These are phyloP conservation scores for Neonothopanus nambi DNA, from an alignment of 1,284 basidiomycete genomes.

Conservation along the genomic window DNA sequence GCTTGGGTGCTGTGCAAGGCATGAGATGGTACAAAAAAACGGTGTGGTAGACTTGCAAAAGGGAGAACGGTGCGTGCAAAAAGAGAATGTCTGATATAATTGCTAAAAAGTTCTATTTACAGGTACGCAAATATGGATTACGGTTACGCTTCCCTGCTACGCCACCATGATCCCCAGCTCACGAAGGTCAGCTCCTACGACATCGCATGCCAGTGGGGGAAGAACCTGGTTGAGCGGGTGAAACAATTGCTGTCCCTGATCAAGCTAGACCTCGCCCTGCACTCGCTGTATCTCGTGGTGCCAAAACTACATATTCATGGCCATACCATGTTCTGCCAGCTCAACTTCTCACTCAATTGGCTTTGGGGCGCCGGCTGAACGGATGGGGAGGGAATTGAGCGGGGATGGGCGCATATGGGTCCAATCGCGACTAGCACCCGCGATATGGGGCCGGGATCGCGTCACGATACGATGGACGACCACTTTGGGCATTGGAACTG, in stretches of 20 bases:
- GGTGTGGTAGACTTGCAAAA: constrained; percentile 23
- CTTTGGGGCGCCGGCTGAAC: constrained; percentile 21
- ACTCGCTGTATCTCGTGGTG: constrained; percentile 11
- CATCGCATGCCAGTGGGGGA: too few relatives aligned
- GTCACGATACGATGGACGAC: constrained; percentile 29
- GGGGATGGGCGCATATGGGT: constrained; percentile 14
- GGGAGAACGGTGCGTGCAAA: constrained; percentile 30
- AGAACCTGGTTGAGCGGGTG: constrained; percentile 16
- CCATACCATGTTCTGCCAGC: too few relatives aligned
- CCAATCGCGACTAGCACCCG: constrained; percentile 20
- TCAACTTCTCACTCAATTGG: constrained; percentile 26
- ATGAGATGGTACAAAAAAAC: constrained; percentile 21
- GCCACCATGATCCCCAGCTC: too few relatives aligned
- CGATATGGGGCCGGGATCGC: constrained; percentile 28
- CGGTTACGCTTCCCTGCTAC: too few relatives aligned
- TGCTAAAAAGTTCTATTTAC: neutral
- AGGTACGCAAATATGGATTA: constrained; percentile 26
- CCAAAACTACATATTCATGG: constrained; percentile 29
- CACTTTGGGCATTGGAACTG: constrained; percentile 31
- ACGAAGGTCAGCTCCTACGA: too few relatives aligned
- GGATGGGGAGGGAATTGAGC: constrained; percentile 31
- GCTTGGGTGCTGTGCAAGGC: constrained; percentile 19
- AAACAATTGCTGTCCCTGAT: constrained; percentile 12
- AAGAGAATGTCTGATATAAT: constrained; percentile 14
- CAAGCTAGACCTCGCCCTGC: neutral